Evolutionary conservation across 2,329 filamentous ascomycete species (phyloP).

Genomic region (Fusarium sambucinum): DNA sequence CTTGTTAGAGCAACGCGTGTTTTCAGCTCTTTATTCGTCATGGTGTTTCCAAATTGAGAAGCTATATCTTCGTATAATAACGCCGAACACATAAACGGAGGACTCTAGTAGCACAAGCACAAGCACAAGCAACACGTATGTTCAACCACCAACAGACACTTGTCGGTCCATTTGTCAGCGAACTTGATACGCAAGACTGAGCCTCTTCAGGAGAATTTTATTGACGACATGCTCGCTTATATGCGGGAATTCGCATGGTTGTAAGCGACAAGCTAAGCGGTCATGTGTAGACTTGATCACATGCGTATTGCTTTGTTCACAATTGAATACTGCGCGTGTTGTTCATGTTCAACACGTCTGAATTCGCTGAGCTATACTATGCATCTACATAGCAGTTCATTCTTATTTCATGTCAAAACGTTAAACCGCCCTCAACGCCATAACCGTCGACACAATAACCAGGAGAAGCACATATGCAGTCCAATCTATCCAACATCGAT

Average conservation of each 20-base stretch:
- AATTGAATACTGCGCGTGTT: background rate
- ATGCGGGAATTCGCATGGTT: background rate
- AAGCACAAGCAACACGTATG: background rate
- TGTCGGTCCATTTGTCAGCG: background rate
- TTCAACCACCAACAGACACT: background rate
- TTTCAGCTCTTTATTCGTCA: background rate
- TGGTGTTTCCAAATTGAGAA: background rate
- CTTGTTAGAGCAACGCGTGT: background rate
- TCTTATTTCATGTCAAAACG: background rate
- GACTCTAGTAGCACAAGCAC: slow-evolving; percentile 3
- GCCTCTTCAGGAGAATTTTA: background rate
- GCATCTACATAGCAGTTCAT: background rate
- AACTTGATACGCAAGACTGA: slow-evolving; percentile 12
- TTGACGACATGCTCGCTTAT: slow-evolving; percentile 2
- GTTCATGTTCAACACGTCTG: background rate
- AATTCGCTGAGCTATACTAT: background rate
- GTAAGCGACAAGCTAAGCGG: slow-evolving; percentile 4
- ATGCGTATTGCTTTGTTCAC: background rate
- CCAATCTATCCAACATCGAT: slow-evolving; percentile 6
- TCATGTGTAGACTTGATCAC: slow-evolving; percentile 18
- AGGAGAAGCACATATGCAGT: background rate
- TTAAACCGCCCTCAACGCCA: background rate
- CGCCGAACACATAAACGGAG: background rate
- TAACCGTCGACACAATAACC: background rate
- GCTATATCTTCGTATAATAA: slow-evolving; percentile 5